Conservation (phyloP, 768 basidiomycete genomes). For the Lyophyllum semitale region DNA sequence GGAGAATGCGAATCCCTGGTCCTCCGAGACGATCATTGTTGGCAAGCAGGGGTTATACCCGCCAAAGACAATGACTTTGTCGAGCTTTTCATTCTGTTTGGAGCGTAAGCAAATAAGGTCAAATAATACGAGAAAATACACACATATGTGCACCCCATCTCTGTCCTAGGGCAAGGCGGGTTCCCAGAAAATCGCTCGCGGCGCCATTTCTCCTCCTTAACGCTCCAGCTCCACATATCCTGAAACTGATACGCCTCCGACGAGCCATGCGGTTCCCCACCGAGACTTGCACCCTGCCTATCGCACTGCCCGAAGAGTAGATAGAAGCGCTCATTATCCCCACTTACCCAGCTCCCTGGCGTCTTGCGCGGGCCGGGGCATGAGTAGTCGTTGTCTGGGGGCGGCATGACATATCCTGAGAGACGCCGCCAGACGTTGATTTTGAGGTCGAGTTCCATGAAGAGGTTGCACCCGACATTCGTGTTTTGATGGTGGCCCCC, state of each 20-base stretch:
- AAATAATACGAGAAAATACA: not conserved
- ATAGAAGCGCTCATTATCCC: slow-evolving; percentile 28
- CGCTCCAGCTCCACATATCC: slow-evolving; percentile 34
- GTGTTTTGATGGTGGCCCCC: slow-evolving; percentile 31
- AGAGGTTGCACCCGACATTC: slow-evolving; percentile 35
- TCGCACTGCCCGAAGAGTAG: slow-evolving; percentile 37
- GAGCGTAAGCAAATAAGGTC: not conserved
- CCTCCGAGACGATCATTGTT: slow-evolving; percentile 17
- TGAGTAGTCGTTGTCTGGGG: slow-evolving; percentile 18
- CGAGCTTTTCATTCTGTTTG: slow-evolving; percentile 32
- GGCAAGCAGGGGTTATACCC: slow-evolving; percentile 36
- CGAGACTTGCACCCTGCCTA: slow-evolving; percentile 26
- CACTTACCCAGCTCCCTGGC: slow-evolving; percentile 35
- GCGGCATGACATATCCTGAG: slow-evolving; percentile 20
- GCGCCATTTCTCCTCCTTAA: slow-evolving; percentile 27
- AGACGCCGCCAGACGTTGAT: slow-evolving; percentile 24
- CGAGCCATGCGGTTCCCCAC: slow-evolving; percentile 23
- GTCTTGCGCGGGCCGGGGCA: slow-evolving; percentile 35
- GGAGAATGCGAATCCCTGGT: slow-evolving; percentile 27
- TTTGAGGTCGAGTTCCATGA: slow-evolving; percentile 38
- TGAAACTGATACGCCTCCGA: slow-evolving; percentile 14
- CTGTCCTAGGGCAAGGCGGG: slow-evolving; percentile 30
- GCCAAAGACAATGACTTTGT: slow-evolving; percentile 39
- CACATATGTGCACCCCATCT: slow-evolving; percentile 31
- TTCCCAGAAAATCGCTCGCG: slow-evolving; percentile 32